Evolutionary conservation across 2,329 filamentous ascomycete genomes (phyloP), one percentile per base, ranked within the genome.

Genomic region (Periconia macrospinosa): DNA sequence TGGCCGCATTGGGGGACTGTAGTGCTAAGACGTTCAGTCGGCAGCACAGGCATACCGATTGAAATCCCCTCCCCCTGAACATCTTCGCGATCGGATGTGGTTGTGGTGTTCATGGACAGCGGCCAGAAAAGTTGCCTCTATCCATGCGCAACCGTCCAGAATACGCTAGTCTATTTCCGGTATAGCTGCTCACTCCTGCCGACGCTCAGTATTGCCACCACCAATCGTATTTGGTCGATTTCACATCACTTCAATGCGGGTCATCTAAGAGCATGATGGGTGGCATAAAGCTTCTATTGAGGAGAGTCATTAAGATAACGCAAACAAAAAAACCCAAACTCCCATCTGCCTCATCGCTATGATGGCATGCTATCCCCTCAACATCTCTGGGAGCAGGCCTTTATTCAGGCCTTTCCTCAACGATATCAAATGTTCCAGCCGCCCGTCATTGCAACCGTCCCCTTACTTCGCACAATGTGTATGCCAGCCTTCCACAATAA

Each of bases 11-110:
- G 58, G 67, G 67, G 40, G 62, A 63, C 40, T 57, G 59, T 15
- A 66, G 59, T 27, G 67, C 59, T 15, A 67, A 59, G 13, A 69
- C 44, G 27, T 56, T 68, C 47, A 70, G 63, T 44, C 71, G 66
- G 58, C 71, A 74, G 57, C 68, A 66, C 53, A 63, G 52, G 54
- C 69, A 74, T 23, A 70, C 54, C 1, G 65, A 67, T 45, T 67
- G 65, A 9, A 70, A 41, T 23, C 63, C 56, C 53, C 56, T 65
- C 51, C 62, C 65, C 59, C 62, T 63, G 17, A 74, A 56, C 71
- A 74, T 74, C 6, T 40, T 70, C 49, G 57, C 11, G 33, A 46
- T 30, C 33, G 53, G 43, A 41, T n/a, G 49, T 37, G 27, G 45
- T 56, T 45, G 47, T 30, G 43, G 48, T 33, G 42, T 27, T 44